phyloP scores from a whole-genome alignment of 306 rosid genomes.

The Benincasa hispida region DNA sequence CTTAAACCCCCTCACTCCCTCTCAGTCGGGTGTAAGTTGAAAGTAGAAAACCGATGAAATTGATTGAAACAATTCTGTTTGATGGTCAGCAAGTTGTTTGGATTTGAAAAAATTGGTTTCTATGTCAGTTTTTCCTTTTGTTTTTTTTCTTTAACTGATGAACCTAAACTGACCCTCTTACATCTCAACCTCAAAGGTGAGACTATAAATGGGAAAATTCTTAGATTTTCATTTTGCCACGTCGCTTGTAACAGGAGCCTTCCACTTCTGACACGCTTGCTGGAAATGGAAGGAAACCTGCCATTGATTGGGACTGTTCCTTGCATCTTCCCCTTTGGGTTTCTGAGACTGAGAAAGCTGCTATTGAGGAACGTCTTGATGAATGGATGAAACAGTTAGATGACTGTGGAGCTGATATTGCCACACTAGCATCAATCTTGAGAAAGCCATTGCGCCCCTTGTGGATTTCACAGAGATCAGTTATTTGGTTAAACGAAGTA shows the following conservation, averaged over 20 bases:
- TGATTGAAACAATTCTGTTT: background rate
- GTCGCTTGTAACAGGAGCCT: conserved; percentile 23
- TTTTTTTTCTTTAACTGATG: background rate
- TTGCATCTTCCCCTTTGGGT: conserved; percentile 91
- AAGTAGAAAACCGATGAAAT: background rate
- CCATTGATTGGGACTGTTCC: conserved; percentile 68
- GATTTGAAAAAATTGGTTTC: background rate
- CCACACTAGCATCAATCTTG: conserved; percentile 47
- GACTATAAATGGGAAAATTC: background rate
- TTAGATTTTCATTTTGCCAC: background rate
- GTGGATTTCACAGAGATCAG: conserved; percentile 82
- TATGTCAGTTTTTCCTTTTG: background rate
- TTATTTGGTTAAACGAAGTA: conserved; percentile 86
- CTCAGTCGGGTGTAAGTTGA: background rate
- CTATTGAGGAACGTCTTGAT: conserved; percentile 51
- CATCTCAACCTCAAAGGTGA: background rate
- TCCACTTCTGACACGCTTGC: conserved; percentile 12
- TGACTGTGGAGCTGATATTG: conserved; percentile 67
- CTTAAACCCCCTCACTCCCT: background rate
- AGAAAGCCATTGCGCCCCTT: conserved; percentile 79
- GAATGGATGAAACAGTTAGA: conserved; percentile 60
- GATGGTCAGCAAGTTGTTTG: background rate
- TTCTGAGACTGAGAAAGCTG: conserved; percentile 59
- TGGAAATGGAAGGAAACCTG: background rate
- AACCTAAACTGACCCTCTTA: background rate